Conservation (phyloP, 2,329 filamentous ascomycete species). For the Microcyclospora pomicola region DNA sequence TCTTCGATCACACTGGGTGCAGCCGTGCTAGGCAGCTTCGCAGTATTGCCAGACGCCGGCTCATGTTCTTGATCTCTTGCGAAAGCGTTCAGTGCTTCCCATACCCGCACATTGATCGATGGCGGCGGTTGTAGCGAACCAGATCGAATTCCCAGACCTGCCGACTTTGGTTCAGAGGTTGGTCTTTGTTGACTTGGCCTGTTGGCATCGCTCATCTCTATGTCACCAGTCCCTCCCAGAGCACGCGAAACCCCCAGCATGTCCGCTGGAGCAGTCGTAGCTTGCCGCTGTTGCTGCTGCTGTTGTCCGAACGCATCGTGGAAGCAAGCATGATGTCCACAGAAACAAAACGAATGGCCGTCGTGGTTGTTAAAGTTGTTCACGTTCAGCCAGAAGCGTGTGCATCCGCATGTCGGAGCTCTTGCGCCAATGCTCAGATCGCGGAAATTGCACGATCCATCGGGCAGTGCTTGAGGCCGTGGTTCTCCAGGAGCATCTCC, state of each 20-base stretch:
- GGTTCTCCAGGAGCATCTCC: constrained; percentile 2
- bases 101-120: constrained; percentile 20
- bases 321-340: constrained; percentile 45
- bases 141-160: constrained; percentile 17
- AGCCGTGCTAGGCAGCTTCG: constrained; percentile 18
- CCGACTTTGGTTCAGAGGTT: constrained; percentile 3
- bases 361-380: constrained; percentile 8
- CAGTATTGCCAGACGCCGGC: constrained; percentile 9
- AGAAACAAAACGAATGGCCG: constrained; percentile 32
- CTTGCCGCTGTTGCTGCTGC: neutral
- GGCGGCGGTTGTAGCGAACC: constrained; percentile 10
- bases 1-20: constrained; percentile 19
- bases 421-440: constrained; percentile 30
- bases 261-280: neutral
- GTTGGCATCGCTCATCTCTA: neutral
- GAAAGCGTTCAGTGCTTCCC: constrained; percentile 23
- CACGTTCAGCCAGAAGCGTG: constrained; percentile 35
- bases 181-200: neutral
- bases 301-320: constrained; percentile 22
- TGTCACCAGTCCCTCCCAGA: neutral
- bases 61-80: constrained; percentile 20
- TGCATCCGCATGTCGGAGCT: constrained; percentile 37
- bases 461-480: constrained; percentile 24
- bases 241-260: neutral
- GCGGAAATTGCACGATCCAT: constrained; percentile 39